These are phyloP conservation scores for Hordeum vulgare DNA, from an alignment of 176 grass and related monocot species.

Conservation along the genomic window MorexV3_pseudomolecules_assembly NC_058521.1:46652868-46653367, in stretches of 20 bases:
- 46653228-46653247: not conserved
- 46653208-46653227: not conserved
- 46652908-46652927: too few species aligned
- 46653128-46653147: too few species aligned
- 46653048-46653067: not conserved
- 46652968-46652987: not conserved
- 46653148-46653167: too few species aligned
- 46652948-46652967: not conserved
- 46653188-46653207: not conserved
- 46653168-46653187: too few species aligned
- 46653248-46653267: not conserved
- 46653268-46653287: too few species aligned
- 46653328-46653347: not conserved
- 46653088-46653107: not conserved
- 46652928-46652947: too few species aligned
- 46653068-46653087: not conserved
- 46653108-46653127: too few species aligned
- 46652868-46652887: too few species aligned
- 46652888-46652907: not conserved
- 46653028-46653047: not conserved
- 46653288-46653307: not conserved
- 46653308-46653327: not conserved
- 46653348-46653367: not conserved
- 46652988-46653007: not conserved
- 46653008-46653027: not conserved